phyloP scores from a whole-genome alignment of 2,329 filamentous ascomycete species.

The Alternaria novae-zelandiae region DNA sequence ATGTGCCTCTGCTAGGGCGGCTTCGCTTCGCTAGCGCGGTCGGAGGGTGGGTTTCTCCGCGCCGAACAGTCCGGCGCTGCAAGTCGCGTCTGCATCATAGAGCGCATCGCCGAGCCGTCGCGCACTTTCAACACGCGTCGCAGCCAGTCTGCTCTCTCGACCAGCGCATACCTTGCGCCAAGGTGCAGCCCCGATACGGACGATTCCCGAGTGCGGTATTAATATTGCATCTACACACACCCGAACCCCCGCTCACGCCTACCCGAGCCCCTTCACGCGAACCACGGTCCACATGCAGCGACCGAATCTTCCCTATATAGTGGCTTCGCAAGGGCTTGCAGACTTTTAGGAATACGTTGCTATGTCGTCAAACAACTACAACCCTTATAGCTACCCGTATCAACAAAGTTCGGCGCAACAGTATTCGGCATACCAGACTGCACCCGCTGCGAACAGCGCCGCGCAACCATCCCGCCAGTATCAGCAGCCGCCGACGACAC shows the following conservation, averaged over 20 bases:
- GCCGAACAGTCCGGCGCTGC: background rate
- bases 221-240: background rate
- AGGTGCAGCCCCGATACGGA: background rate
- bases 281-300: constrained; percentile 7
- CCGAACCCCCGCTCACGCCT: background rate
- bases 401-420: constrained; percentile 39
- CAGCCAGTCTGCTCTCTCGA: background rate
- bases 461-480: constrained; percentile 35
- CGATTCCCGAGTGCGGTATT: background rate
- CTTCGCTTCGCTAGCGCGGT: constrained; percentile 22
- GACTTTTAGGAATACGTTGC: constrained; percentile 2
- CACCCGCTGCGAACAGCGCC: constrained; percentile 30
- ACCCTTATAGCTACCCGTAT: constrained; percentile 34
- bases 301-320: background rate
- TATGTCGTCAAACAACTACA: constrained; percentile 40
- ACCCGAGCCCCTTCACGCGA: constrained; percentile 1
- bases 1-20: constrained; percentile 11
- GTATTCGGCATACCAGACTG: constrained; percentile 36
- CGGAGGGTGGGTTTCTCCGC: constrained; percentile 14
- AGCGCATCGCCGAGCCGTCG: background rate
- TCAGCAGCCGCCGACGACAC: constrained; percentile 30
- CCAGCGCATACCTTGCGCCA: background rate
- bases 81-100: background rate
- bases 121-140: constrained; percentile 14
- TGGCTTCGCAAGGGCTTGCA: constrained; percentile 3